Base-by-base conservation (phyloP, 306 rosid species). In the Dryas alaskensis region DNA sequence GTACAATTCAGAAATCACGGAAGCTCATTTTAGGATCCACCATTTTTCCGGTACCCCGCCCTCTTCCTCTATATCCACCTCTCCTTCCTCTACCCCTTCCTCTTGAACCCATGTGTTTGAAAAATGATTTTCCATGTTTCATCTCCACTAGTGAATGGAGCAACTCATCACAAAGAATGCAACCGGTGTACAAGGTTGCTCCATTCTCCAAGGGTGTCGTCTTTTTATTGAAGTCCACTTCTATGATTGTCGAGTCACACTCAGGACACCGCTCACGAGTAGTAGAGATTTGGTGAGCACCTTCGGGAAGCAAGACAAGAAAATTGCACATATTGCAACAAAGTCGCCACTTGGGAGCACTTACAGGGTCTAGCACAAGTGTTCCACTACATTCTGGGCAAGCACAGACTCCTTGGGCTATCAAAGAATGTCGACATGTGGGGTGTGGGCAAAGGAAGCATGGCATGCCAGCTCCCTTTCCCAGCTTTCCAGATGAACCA, bases 381-480 rank as follows among this genome's bases (percentile, higher is more conserved):
- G 96, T 89, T 58, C 98, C 98, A 40, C 90, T 88, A 75, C 98
- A 93, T 77, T 93, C 98, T 0, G 98, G 98, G 78, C 97, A 93
- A 77, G 94, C 94, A 74, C 98, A 91, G 25, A 93, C 96, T 76
- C 98, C 91, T 80, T 86, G 97, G 48, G 90, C 69, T 78, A 88
- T 89, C 73, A 91, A 70, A 37, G 98, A 93, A 78, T 89, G 96
- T 44, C 82, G 92, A 78, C 98, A 93, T 44, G 90, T 88, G 8
- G 98, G 98, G 79, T 91, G 98, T 4, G 94, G 98, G 80, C 98
- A 93, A 5, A 88, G 89, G 81, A 46, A 84, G 90, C 98, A 93
- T 68, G 98, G 90, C 98, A 93, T 93, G 68, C 97, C 97, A 47
- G 88, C 90, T 82, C 96, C 98, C 85, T 93, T 91, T 74, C 96